Base-by-base conservation (phyloP, 2,329 filamentous ascomycete genomes). In the Rutstroemia sp. region DNA sequence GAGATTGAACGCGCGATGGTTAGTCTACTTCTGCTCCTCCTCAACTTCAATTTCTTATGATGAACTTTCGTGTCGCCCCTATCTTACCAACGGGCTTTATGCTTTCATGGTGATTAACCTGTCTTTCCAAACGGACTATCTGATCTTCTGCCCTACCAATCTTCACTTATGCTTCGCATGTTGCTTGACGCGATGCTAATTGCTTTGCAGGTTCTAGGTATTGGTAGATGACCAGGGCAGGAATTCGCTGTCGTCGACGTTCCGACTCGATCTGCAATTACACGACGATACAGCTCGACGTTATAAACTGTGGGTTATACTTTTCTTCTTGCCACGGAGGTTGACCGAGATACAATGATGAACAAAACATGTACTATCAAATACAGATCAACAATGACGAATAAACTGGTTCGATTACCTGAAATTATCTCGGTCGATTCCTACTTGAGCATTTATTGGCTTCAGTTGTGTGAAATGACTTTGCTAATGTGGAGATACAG, bases 51-150 rank as follows among this genome's bases (percentile, higher is more conserved):
- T 23, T 2, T 57, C 48, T 42, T 37, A 76, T 81, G 78, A 81
- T 81, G 78, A 81, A 73, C 70, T 72, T 69, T 72, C 70, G 73
- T 78, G 79, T 81, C 79, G 79, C 79, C 79, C 79, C 79, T 79
- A 78, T 77, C 79, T 76, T 78, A 81, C 73, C 64, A 66, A 63
- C 59, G 64, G 69, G 64, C 62, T 66, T 46, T 65, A 58, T 58
- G 62, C 66, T 69, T 67, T 66, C 59, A 74, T 81, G 78, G 77
- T 81, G 79, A 81, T 71, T 58, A 76, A 80, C 78, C 78, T 74
- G 77, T 80, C 77, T 76, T 73, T 75, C 78, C 78, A 81, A 80
- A 79, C 72, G 77, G 77, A 80, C 76, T 69, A 63, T 69, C 76
- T 79, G 76, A 79, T 71, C 39, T 42, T 42, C 30, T 34, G 12